Conservation (phyloP, 2,329 filamentous ascomycete species). For the Lasiodiplodia hormozganensis region DNA sequence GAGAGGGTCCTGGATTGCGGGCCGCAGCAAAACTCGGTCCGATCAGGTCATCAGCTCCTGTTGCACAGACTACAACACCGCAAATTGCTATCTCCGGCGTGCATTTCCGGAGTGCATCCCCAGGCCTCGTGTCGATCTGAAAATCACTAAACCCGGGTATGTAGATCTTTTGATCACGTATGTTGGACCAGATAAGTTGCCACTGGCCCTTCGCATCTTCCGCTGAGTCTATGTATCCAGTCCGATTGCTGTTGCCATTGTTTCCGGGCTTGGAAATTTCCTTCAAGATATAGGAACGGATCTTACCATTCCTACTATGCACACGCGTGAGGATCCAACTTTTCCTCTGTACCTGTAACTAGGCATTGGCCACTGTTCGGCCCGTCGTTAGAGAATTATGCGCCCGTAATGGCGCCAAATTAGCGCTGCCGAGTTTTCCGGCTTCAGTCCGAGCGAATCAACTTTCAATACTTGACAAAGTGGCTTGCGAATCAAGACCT, state of each 20-base stretch:
- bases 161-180: background rate
- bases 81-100: background rate
- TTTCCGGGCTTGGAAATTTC: background rate
- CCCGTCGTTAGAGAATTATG: background rate
- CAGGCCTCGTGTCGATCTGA: slow-evolving; percentile 3
- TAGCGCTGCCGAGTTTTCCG: background rate
- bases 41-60: background rate
- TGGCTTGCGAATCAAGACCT: background rate
- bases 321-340: background rate
- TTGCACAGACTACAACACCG: background rate
- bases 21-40: background rate
- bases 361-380: background rate
- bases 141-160: background rate
- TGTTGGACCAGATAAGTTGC: background rate
- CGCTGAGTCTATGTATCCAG: background rate
- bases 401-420: background rate
- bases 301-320: background rate
- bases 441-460: background rate
- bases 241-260: background rate
- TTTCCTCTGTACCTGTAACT: too few relatives aligned
- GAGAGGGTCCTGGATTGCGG: background rate
- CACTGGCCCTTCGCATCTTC: too few relatives aligned
- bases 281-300: background rate
- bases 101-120: background rate
- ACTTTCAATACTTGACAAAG: background rate